Base-by-base conservation (phyloP, 176 grass and related monocot genomes). In the Oryza punctata region DNA sequence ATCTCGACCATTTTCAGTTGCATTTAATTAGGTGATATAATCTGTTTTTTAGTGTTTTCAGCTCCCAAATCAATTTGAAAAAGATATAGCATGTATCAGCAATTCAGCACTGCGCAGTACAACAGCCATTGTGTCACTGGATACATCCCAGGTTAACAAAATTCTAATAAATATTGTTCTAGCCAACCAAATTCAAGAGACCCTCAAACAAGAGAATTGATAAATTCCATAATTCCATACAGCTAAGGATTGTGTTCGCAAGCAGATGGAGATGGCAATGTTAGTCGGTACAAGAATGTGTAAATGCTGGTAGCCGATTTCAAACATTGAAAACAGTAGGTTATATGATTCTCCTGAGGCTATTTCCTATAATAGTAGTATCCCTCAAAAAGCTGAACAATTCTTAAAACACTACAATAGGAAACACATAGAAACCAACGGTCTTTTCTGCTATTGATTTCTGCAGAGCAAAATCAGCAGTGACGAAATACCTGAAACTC, bases 251-350 rank as follows among this genome's bases (percentile, higher is more conserved):
- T 16, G 47, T 37, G 80, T 23, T 50, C 15, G 21, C 7, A 5
- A 13, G 15, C 15, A 50, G 68, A n/a, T 35, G 5, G 33, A 35
- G 33, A 35, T 23, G 16, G 8, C 12, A 23, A 44, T 30, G 7
- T 38, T 38, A 71, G 15, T n/a, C n/a, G n/a, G n/a, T n/a, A n/a
- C n/a, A n/a, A n/a, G n/a, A n/a, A n/a, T n/a, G n/a, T n/a, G n/a
- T n/a, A n/a, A n/a, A n/a, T n/a, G n/a, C n/a, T n/a, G n/a, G 10
- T 30, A 64, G 25, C 41, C 3, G 5, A 59, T 88, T 83, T 66
- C 18, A 67, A 73, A 78, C 12, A 83, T 35, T 2, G n/a, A 78
- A 66, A 61, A 30, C 65, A 12, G 7, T 14, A 16, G 16, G 19
- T 7, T 13, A 59, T 26, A 59, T 33, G 44, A 25, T 52, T 65